Evolutionary conservation across 2,329 filamentous ascomycete species (phyloP), one percentile per base, ranked within the genome.

Genomic region (Trichoderma oligosporum): DNA sequence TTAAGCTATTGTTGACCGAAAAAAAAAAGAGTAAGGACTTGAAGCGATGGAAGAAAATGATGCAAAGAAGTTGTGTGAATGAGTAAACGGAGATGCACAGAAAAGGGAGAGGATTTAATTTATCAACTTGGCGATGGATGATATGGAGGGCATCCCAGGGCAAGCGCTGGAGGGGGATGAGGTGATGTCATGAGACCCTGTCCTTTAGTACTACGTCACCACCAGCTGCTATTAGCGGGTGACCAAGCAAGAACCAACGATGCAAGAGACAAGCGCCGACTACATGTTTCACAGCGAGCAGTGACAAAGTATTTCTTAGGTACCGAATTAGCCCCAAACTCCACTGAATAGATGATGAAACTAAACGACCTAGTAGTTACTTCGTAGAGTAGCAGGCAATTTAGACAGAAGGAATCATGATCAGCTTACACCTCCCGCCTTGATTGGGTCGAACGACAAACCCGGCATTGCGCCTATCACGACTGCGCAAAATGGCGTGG

Each of bases 111-210:
- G 27, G 39, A 9, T 44, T 53, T 53, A 44, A 44, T 53, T n/a
- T n/a, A n/a, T n/a, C n/a, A n/a, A 48, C 24, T 22, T 24, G 39
- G 39, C 20, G 27, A 53, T 18, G 39, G 16, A 9, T 24, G 39
- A 29, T 35, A n/a, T n/a, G n/a, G 7, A 16, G 20, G 12, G 33
- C 46, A 25, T 33, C 8, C 22, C 33, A 18, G 18, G 7, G 51
- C 14, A 36, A 27, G 11, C 20, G 41, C 25, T 33, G 20, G 11
- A 6, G 6, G 27, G 27, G 18, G 48, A 41, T 41, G n/a, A n/a
- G 33, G 39, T 59, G 57, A 59, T 55, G 52, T 56, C 57, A 59
- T 56, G 52, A 35, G 52, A 24, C n/a, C n/a, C n/a, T 38, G 52
- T 56, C 52, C 52, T 49, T 58, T 12, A 36, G 51, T 45, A 9